Conservation (phyloP, 495 filamentous ascomycete species). For the Hypoxylon fuscum region DNA sequence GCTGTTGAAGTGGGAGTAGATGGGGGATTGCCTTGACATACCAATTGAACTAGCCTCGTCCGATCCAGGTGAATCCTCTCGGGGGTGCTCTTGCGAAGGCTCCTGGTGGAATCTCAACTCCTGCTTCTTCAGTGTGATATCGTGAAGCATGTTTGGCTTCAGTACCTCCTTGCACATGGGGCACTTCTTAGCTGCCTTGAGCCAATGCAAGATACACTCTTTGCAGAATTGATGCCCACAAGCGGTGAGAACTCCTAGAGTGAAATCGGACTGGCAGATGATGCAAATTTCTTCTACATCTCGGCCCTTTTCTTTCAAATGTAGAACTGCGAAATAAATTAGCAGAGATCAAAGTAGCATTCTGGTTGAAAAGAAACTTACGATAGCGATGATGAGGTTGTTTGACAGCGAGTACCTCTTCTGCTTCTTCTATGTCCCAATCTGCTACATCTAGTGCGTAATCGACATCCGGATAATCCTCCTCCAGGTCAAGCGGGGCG, state of each 20-base stretch:
- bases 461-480: constrained; percentile 38
- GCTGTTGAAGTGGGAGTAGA: constrained; percentile 80
- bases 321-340: constrained; percentile 47
- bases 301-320: constrained; percentile 62
- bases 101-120: constrained; percentile 77
- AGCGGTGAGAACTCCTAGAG: constrained; percentile 81
- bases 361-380: constrained; percentile 13
- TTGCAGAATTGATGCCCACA: constrained; percentile 94
- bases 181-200: constrained; percentile 68
- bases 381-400: constrained; percentile 52
- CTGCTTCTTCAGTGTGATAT: constrained; percentile 84
- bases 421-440: constrained; percentile 49
- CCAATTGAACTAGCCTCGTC: background rate
- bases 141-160: constrained; percentile 70
- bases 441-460: no score
- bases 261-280: constrained; percentile 79
- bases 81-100: constrained; percentile 8
- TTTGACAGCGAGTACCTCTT: constrained; percentile 67
- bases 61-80: constrained; percentile 18
- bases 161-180: constrained; percentile 80
- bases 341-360: constrained; percentile 17
- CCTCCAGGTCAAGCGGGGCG: constrained; percentile 68
- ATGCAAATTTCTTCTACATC: constrained; percentile 72
- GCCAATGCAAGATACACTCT: constrained; percentile 84
- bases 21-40: constrained; percentile 51